Percentiles rank a stretch among this genome's conserved stretches.
Conservation (phyloP, 2,329 filamentous ascomycete species). For the Colletotrichum simmondsii region DNA sequence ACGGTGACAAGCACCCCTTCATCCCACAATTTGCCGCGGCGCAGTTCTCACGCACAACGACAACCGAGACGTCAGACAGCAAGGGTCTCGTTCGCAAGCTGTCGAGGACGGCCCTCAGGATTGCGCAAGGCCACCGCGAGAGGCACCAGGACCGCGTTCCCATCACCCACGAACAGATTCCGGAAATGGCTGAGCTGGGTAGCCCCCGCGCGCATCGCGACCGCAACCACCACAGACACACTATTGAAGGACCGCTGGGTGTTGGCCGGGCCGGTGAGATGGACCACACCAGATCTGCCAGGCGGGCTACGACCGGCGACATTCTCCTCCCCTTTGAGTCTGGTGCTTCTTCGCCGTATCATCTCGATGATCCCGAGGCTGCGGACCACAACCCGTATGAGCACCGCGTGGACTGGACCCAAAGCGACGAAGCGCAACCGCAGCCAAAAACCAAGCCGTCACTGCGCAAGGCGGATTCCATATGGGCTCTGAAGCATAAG, state of each 20-base stretch:
- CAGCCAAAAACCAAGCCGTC: conserved; percentile 39
- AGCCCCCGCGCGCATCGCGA: conserved; percentile 28
- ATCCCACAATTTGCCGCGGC: conserved; percentile 64
- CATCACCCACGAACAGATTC: conserved; percentile 51
- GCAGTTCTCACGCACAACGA: conserved; percentile 66
- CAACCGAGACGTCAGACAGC: conserved; percentile 52
- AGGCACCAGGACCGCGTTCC: conserved; percentile 52
- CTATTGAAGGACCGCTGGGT: conserved; percentile 42
- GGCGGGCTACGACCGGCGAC: conserved; percentile 52
- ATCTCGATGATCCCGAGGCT: conserved; percentile 39
- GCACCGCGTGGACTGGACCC: conserved; percentile 67
- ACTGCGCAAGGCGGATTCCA: conserved; percentile 58
- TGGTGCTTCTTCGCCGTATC: conserved; percentile 17
- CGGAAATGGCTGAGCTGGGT: conserved; percentile 49
- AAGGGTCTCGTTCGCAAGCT: conserved; percentile 52
- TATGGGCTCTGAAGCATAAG: conserved; percentile 59
- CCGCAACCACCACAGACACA: conserved; percentile 40
- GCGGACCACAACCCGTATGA: conserved; percentile 41
- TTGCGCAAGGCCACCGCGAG: conserved; percentile 52
- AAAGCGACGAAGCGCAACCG: conserved; percentile 59
- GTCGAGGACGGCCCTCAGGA: conserved; percentile 54
- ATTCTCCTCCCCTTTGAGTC: conserved; percentile 38
- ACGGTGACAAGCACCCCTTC: conserved; percentile 54
- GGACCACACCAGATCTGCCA: conserved; percentile 35
- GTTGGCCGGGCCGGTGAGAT: conserved; percentile 5